Evolutionary conservation across 805 yeast species (phyloP).

Genomic region (Metschnikowia aberdeeniae): DNA sequence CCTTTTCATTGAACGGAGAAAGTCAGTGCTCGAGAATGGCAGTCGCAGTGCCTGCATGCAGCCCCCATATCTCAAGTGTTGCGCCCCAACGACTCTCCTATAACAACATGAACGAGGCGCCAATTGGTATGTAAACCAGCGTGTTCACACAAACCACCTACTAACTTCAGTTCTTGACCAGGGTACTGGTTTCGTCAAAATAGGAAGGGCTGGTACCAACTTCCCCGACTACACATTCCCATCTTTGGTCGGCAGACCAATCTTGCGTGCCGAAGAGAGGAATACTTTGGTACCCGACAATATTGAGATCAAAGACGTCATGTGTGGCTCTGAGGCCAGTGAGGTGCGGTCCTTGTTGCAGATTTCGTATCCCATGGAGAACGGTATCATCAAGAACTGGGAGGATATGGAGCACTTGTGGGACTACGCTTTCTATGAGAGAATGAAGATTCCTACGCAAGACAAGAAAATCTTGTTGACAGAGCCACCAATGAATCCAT

Average conservation of each 20-base stretch:
- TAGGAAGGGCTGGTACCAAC: constrained; percentile 94
- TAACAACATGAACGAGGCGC: constrained; percentile 16
- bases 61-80: constrained; percentile 9
- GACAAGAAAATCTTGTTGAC: constrained; percentile 84
- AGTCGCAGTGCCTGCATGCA: constrained; percentile 5
- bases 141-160: not conserved
- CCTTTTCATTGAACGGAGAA: no score
- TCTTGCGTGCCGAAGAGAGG: constrained; percentile 93
- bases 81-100: constrained; percentile 11
- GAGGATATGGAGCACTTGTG: constrained; percentile 97
- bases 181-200: constrained; percentile 97
- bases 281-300: constrained; percentile 48
- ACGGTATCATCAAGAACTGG: constrained; percentile 94
- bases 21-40: no score
- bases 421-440: constrained; percentile 95
- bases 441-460: constrained; percentile 69
- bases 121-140: constrained; percentile 16
- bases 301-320: constrained; percentile 85
- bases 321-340: constrained; percentile 97
- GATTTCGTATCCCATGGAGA: constrained; percentile 97
- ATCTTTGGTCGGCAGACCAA: constrained; percentile 96
- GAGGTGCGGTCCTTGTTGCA: constrained; percentile 86
- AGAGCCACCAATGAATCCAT: constrained; percentile 97
- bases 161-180: constrained; percentile 77
- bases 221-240: constrained; percentile 97